Percentiles rank a stretch among this genome's conserved stretches.
Evolutionary conservation across 495 filamentous ascomycete genomes (phyloP).

Genomic region (Hypoxylon fuscum): DNA sequence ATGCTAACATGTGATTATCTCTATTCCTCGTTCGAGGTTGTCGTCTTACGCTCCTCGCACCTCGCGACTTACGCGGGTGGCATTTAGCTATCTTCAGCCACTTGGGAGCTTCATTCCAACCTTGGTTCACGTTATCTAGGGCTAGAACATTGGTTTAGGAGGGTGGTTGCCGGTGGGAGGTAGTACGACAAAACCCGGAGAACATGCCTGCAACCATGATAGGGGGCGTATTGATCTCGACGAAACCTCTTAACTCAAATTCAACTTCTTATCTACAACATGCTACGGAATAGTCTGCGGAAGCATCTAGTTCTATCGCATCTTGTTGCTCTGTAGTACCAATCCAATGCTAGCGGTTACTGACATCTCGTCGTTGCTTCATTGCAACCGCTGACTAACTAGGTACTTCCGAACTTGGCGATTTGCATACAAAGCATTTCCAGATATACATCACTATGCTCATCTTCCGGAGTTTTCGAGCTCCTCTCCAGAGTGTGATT

Average conservation of each 20-base stretch:
- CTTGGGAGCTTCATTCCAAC: neutral
- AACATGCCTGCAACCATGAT: slow-evolving; percentile 8
- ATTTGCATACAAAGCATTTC: slow-evolving; percentile 6
- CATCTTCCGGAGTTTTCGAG: neutral
- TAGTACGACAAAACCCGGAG: slow-evolving; percentile 13
- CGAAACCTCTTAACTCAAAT: neutral
- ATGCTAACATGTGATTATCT: slow-evolving; percentile 33
- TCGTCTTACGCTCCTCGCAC: neutral
- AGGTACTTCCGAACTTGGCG: slow-evolving; percentile 7
- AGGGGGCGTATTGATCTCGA: slow-evolving; percentile 5
- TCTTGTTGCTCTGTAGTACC: neutral
- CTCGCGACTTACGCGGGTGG: slow-evolving; percentile 17
- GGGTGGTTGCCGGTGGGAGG: slow-evolving; percentile 15
- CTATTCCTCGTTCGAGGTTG: neutral
- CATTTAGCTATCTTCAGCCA: slow-evolving; percentile 17
- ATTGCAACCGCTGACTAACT: slow-evolving; percentile 11
- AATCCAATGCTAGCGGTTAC: slow-evolving; percentile 8
- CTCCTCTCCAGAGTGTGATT: slow-evolving; percentile 5
- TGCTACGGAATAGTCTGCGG: slow-evolving; percentile 27
- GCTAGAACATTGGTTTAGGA: neutral
- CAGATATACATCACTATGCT: neutral
- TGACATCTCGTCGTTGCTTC: slow-evolving; percentile 8
- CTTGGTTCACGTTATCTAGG: slow-evolving; percentile 16
- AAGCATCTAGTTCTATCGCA: slow-evolving; percentile 13
- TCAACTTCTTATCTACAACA: slow-evolving; percentile 19